Conservation (phyloP, 352 stramenopile genomes). For the Globisporangium paroecandrum region DNA sequence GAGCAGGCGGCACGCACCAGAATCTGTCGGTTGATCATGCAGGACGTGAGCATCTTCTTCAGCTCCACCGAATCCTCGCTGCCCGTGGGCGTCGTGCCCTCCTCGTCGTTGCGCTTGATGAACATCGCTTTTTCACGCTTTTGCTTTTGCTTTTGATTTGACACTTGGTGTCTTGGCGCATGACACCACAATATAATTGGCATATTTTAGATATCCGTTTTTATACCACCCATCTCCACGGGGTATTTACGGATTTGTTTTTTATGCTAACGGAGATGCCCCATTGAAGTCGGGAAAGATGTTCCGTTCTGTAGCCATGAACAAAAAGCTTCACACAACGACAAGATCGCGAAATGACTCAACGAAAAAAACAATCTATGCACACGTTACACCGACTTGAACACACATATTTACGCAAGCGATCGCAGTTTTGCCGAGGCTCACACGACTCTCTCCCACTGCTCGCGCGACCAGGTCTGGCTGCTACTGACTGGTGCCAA, state of each 20-base stretch:
- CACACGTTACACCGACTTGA: not conserved
- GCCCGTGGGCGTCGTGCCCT: constrained; percentile 48
- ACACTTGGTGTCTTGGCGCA: too few relatives aligned
- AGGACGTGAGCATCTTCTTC: constrained; percentile 82
- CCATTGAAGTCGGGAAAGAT: too few relatives aligned
- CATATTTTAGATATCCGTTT: too few relatives aligned
- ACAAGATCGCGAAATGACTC: not conserved
- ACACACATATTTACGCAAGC: not conserved
- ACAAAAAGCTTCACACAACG: not conserved
- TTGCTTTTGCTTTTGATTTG: not conserved
- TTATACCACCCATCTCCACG: too few relatives aligned
- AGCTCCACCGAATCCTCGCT: constrained; percentile 67
- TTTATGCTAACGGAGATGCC: too few relatives aligned
- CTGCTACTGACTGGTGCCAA: constrained; percentile 34
- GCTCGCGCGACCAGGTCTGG: constrained; percentile 14
- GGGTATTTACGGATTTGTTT: too few relatives aligned
- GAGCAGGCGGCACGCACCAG: constrained; percentile 31
- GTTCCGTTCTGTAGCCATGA: not conserved
- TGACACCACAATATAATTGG: too few relatives aligned
- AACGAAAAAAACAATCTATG: not conserved
- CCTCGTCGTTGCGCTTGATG: constrained; percentile 45
- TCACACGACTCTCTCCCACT: constrained; percentile 13
- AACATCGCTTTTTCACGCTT: constrained; percentile 26
- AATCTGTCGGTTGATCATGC: constrained; percentile 83
- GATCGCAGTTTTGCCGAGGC: not conserved